phyloP scores from a whole-genome alignment of 768 basidiomycete species.

The Coprinopsis cinerea region DNA sequence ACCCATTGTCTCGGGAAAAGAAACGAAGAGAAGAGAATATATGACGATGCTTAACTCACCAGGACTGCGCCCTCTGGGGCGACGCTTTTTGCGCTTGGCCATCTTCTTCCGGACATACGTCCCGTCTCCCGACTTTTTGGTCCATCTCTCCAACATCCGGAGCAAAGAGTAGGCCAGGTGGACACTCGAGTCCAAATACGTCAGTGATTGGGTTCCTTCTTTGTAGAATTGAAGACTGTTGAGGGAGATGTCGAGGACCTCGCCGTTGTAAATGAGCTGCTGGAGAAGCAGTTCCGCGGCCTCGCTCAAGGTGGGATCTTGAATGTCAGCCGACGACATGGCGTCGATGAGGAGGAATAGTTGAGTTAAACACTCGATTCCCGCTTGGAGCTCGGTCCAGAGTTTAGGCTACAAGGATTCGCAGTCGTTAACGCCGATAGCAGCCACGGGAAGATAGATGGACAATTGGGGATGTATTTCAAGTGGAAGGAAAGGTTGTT shows the following conservation, averaged over 20 bases:
- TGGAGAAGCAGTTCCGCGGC: constrained; percentile 79
- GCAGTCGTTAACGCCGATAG: background rate
- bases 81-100: constrained; percentile 44
- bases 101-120: constrained; percentile 73
- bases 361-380: constrained; percentile 91
- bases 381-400: constrained; percentile 93
- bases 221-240: constrained; percentile 75
- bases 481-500: too few relatives aligned
- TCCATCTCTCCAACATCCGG: constrained; percentile 85
- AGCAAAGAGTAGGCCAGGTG: constrained; percentile 82
- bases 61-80: constrained; percentile 32
- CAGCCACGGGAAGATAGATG: background rate
- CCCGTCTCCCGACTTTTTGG: constrained; percentile 61
- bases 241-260: constrained; percentile 84
- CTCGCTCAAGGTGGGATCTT: constrained; percentile 50
- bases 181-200: constrained; percentile 84
- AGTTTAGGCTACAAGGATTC: constrained; percentile 63
- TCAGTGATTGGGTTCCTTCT: constrained; percentile 68
- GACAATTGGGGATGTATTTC: too few relatives aligned
- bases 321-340: constrained; percentile 56
- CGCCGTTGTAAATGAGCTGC: constrained; percentile 92
- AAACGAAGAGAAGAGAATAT: background rate
- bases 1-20: constrained; percentile 13
- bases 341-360: constrained; percentile 82
- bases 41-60: constrained; percentile 5